Percentiles rank a stretch among this genome's conserved stretches.
Evolutionary conservation across 305 asterid genomes (phyloP).

Genomic region (Rubia peregrina): DNA sequence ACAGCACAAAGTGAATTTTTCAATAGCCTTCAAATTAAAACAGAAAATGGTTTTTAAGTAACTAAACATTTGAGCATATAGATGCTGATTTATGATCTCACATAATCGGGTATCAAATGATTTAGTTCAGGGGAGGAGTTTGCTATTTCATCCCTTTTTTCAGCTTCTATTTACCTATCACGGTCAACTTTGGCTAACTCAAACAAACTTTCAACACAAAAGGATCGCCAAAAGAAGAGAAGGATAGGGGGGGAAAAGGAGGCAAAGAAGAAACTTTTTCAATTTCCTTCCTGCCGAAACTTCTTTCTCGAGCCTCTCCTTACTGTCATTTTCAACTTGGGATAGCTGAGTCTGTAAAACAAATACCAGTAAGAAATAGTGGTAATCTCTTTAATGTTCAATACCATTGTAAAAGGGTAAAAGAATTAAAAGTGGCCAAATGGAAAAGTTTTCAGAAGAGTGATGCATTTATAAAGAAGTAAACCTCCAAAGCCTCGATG

Average conservation of each 20-base stretch:
- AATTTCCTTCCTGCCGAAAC: constrained; percentile 44
- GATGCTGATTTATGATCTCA: too few species aligned
- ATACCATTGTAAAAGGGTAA: neutral
- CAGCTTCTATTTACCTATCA: too few species aligned
- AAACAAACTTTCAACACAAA: neutral
- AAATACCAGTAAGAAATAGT: neutral
- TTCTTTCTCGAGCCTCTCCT: constrained; percentile 78
- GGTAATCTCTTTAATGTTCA: neutral
- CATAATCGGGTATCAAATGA: too few species aligned
- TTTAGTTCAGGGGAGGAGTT: neutral
- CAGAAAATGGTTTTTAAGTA: too few species aligned
- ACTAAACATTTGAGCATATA: too few species aligned
- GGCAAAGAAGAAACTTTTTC: constrained; percentile 46
- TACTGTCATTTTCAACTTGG: constrained; percentile 66
- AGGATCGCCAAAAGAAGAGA: neutral
- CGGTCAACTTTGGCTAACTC: neutral
- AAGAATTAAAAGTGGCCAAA: neutral
- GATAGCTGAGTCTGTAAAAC: constrained; percentile 54
- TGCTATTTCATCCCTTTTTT: too few species aligned
- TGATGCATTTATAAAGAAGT: constrained; percentile 12
- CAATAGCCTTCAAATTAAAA: too few species aligned
- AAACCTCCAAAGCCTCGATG: constrained; percentile 88
- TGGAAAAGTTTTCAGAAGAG: neutral
- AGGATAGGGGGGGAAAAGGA: too few species aligned
- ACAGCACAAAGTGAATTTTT: too few species aligned